phyloP scores from a whole-genome alignment of 345 rosid genomes.

The Populus davidiana region DNA sequence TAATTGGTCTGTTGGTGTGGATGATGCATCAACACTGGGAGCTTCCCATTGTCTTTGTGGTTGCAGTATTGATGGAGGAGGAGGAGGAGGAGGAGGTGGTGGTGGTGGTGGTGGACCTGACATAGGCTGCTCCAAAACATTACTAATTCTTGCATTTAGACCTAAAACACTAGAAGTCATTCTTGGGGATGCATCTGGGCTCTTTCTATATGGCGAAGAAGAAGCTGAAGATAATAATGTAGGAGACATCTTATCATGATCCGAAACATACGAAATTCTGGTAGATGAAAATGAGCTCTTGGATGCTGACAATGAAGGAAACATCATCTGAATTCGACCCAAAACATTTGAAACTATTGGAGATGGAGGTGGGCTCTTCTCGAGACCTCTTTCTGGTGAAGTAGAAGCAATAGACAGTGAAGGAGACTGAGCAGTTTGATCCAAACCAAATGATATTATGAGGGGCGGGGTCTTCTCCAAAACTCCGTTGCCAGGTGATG shows the following conservation, averaged over 20 bases:
- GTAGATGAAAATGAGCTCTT: conserved; percentile 44
- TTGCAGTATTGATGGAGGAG: conserved; percentile 23
- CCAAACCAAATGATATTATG: conserved; percentile 12
- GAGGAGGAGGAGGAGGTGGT: conserved; percentile 37
- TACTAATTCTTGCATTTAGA: conserved; percentile 27
- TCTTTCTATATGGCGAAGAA: conserved; percentile 46
- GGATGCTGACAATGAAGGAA: conserved; percentile 41
- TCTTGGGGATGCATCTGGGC: conserved; percentile 34
- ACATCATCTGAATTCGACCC: conserved; percentile 27
- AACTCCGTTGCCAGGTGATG: not conserved
- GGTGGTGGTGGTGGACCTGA: conserved; percentile 34
- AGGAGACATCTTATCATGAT: conserved; percentile 34
- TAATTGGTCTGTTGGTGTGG: conserved; percentile 36
- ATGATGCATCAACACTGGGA: conserved; percentile 20
- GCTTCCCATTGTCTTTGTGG: conserved; percentile 26
- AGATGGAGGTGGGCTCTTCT: conserved; percentile 17
- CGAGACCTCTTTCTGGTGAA: conserved; percentile 45
- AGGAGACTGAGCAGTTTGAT: conserved; percentile 40
- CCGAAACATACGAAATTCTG: conserved; percentile 33
- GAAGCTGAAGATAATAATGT: conserved; percentile 40
- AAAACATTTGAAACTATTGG: conserved; percentile 25
- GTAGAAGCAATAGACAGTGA: conserved; percentile 40
- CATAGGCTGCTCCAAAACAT: conserved; percentile 29
- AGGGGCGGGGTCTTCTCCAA: conserved; percentile 7
- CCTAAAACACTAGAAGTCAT: conserved; percentile 20